These are phyloP conservation scores for Phytophthora cactorum DNA, from an alignment of 352 stramenopile genomes.

Conservation along the genomic window DNA sequence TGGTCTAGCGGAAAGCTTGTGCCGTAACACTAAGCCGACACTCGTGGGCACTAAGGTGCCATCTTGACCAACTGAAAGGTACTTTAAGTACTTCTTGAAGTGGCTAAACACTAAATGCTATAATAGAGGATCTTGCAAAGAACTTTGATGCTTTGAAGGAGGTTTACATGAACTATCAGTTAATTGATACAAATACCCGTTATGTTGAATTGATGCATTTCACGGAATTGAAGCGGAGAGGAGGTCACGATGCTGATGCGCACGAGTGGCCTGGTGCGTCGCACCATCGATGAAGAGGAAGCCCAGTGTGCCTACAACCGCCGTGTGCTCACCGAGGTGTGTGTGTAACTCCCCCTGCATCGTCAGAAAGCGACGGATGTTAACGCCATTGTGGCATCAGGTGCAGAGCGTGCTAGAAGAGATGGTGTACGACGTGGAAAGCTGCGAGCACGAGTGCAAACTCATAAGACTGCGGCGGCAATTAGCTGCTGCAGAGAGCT, in stretches of 20 bases:
- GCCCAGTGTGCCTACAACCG: conserved; percentile 47
- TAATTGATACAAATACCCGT: not conserved
- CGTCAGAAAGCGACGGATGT: not conserved
- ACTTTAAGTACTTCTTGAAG: not conserved
- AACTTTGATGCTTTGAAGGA: not conserved
- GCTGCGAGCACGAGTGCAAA: conserved; percentile 63
- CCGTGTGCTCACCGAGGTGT: conserved; percentile 54
- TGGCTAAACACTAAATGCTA: not conserved
- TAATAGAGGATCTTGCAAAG: not conserved
- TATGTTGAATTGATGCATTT: not conserved
- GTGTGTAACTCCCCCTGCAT: not conserved
- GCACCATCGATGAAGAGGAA: conserved; percentile 53
- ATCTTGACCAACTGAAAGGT: not conserved
- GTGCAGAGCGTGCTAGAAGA: conserved; percentile 74
- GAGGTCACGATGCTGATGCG: conserved; percentile 38
- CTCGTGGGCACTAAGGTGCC: too few species aligned
- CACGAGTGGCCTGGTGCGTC: conserved; percentile 40
- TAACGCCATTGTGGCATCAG: conserved; percentile 27
- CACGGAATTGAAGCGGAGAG: not conserved
- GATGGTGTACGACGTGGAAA: conserved; percentile 88
- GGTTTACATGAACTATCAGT: not conserved
- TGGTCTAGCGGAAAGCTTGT: too few species aligned
- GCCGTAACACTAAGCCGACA: too few species aligned
- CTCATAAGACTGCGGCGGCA: conserved; percentile 43
- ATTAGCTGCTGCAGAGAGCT: conserved; percentile 39